Evolutionary conservation across 2,329 filamentous ascomycete species (phyloP).

Genomic region (Epichloe scottii): DNA sequence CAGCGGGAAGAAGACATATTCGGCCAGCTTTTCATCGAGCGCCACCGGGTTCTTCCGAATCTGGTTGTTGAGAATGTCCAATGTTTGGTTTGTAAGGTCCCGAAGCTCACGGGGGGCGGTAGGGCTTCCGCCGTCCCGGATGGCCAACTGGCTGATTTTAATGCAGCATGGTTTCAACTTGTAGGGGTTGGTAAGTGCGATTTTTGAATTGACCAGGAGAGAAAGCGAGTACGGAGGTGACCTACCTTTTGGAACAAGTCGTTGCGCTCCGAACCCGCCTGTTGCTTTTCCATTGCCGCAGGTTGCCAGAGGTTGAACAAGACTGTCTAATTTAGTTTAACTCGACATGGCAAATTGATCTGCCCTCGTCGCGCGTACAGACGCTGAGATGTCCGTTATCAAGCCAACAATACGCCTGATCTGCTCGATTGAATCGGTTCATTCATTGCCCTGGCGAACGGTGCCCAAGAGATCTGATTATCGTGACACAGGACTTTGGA

Average conservation of each 20-base stretch:
- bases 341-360: not conserved
- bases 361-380: not conserved
- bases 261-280: slow-evolving; percentile 14
- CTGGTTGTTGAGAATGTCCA: slow-evolving; percentile 33
- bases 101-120: slow-evolving; percentile 31
- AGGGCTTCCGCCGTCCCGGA: slow-evolving; percentile 32
- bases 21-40: slow-evolving; percentile 72
- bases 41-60: slow-evolving; percentile 29
- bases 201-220: not conserved
- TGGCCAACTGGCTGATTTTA: slow-evolving; percentile 43
- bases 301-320: not conserved
- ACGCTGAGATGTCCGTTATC: not conserved
- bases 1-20: slow-evolving; percentile 91
- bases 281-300: slow-evolving; percentile 9
- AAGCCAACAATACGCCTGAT: not conserved
- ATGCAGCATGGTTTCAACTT: slow-evolving; percentile 53
- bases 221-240: slow-evolving; percentile 5
- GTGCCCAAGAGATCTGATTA: not conserved
- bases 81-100: slow-evolving; percentile 32
- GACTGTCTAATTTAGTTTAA: not conserved
- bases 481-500: too few species aligned
- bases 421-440: not conserved
- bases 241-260: slow-evolving; percentile 26
- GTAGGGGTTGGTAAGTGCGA: slow-evolving; percentile 1
- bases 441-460: not conserved